phyloP scores from a whole-genome alignment of 192 early-diverging fungal genomes.

The Podila epigama region DNA sequence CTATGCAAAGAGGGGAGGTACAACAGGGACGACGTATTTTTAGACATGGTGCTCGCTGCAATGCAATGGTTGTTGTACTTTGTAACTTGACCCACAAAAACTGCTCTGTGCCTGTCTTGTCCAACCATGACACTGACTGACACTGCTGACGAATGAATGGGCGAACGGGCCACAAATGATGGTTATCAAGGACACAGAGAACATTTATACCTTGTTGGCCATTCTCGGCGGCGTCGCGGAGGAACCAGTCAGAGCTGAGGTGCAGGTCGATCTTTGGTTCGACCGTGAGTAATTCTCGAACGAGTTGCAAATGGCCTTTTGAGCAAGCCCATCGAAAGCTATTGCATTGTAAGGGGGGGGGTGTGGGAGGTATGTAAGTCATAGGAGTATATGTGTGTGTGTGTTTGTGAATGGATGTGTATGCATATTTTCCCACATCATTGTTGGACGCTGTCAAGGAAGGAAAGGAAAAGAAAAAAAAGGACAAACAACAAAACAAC shows the following conservation, averaged over 20 bases:
- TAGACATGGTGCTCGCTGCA: too few relatives aligned
- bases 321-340: conserved; percentile 49
- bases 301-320: conserved; percentile 28
- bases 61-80: too few relatives aligned
- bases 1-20: not conserved
- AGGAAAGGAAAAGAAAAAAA: not conserved
- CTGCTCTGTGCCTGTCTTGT: too few relatives aligned
- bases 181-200: not conserved
- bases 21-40: too few relatives aligned
- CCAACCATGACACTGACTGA: too few relatives aligned
- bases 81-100: too few relatives aligned
- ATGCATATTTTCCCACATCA: too few relatives aligned
- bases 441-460: not conserved
- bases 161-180: too few relatives aligned
- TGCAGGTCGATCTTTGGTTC: conserved; percentile 29
- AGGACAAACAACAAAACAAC: not conserved
- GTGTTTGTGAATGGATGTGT: too few relatives aligned
- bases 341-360: not conserved
- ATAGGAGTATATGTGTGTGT: not conserved
- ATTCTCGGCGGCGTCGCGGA: conserved; percentile 39
- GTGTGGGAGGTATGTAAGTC: not conserved
- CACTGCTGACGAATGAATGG: too few relatives aligned
- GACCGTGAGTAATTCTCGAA: conserved; percentile 11
- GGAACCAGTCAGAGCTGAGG: conserved; percentile 37
- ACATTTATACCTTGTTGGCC: conserved; percentile 21